Base-by-base conservation (phyloP, 805 yeast genomes). In the Metschnikowia arizonensis region DNA sequence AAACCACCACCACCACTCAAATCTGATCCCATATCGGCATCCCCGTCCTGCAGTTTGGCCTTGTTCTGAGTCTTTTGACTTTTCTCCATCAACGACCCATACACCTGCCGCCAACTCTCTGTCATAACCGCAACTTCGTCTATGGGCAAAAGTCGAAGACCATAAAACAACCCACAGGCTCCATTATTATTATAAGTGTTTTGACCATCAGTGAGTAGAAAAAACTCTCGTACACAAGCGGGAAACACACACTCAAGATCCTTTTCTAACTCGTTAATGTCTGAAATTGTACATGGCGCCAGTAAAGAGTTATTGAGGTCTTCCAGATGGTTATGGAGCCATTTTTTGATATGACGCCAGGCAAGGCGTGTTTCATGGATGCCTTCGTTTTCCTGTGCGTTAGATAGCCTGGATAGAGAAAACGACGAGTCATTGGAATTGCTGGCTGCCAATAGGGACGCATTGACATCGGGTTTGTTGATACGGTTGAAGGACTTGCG, bases 121-220 rank as follows among this genome's bases (percentile, higher is more conserved):
- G 95, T 83, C 78, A 86, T 88, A 35, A 82, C 83, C 28, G 83
- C 83, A 42, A 90, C 77, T 53, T 83, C 83, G 59, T 90, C 96
- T 33, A 91, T 65, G 18, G 87, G 83, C 78, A 93, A 74, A 48
- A 93, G 72, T 44, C 84, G 81, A 53, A 87, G 69, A 3, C 97
- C 96, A 61, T 82, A 91, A 31, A 93, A 62, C 45, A 93, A 66
- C 8, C 99, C 93, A 21, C 65, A 62, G 4, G 77, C 71, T 23
- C 82, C 88, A 49, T 87, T 81, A 46, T 81, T 78, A 34, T 89
- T 95, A 49, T 85, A 74, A 24, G 55, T 52, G 9, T 66, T 57
- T 68, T 93, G 99, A 42, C 99, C 99, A 59, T 93, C 98, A 54
- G 93, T 96, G 33, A 85, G 66, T 57, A 81, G 77, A 59, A 78